Evolutionary conservation across 2,329 filamentous ascomycete species (phyloP), one percentile per base, ranked within the genome.

Genomic region (Ophiostoma ulmi): DNA sequence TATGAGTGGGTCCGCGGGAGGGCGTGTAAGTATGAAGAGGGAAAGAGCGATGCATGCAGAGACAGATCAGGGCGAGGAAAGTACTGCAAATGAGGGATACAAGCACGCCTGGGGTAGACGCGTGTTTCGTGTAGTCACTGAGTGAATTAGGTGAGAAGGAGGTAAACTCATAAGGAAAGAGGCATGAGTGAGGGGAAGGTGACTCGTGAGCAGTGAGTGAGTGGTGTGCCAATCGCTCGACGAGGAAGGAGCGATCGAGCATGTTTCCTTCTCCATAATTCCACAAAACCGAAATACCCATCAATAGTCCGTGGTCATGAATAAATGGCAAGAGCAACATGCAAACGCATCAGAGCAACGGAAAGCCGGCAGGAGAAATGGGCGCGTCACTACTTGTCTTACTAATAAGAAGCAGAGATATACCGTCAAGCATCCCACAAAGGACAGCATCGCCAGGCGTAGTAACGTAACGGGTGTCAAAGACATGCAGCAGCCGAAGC

Each of bases 21-120:
- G 63, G 63, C 36, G 63, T 65, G 66, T 69, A 20, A 36, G 52
- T 31, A 70, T 52, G 65, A 67, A 68, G 63, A 39, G 36, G 63
- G 63, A 65, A 65, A 36, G 26, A 58, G 58, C 58, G 58, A 36
- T 35, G 26, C 63, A 70, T 64, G 69, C 11, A 41, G 36, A 11
- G 36, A 44, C 17, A 22, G 39, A 26, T 22, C 13, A 38, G 58
- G 58, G 22, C 67, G 58, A 55, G 38, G n/a, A 66, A 67, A 67
- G 69, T 66, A 63, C 52, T 13, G 52, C 52, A 58, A 58, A 26
- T 26, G 26, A 63, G 58, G 58, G 58, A 63, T 63, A 63, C 26
- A 63, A 35, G 44, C 36, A 58, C 44, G 48, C 69, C 39, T 38
- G 26, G 39, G 52, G 69, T 58, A 44, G 55, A 36, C 65, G 61